Percentiles rank a stretch among this genome's conserved stretches.
Conservation (phyloP, 176 grass and related monocot genomes). For the Eragrostis curvula region DNA sequence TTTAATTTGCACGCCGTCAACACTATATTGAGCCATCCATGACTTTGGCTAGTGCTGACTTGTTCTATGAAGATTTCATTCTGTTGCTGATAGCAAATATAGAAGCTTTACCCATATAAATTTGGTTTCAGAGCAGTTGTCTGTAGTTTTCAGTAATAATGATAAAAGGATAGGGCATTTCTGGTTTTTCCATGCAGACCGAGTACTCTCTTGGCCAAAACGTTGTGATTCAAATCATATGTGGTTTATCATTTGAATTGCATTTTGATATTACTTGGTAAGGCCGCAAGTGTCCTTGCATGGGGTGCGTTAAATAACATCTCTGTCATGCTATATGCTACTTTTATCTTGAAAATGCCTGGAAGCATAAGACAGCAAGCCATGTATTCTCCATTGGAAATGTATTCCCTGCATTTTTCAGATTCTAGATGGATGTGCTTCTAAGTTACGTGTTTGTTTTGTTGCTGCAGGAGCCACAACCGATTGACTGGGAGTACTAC, state of each 20-base stretch:
- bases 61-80: neutral
- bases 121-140: neutral
- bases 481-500: slow-evolving; percentile 88
- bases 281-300: neutral
- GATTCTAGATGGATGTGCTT: slow-evolving; percentile 23
- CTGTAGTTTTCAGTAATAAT: neutral
- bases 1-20: neutral
- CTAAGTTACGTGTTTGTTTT: slow-evolving; percentile 24
- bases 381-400: neutral
- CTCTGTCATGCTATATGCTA: neutral
- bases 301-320: neutral
- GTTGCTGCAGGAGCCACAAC: slow-evolving; percentile 72
- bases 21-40: neutral
- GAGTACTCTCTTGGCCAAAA: too few relatives aligned
- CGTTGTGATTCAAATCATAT: neutral
- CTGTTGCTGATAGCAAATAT: neutral
- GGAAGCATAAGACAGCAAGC: neutral
- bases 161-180: neutral
- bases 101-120: neutral
- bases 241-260: neutral
- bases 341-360: neutral
- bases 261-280: neutral
- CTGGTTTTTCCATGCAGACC: neutral
- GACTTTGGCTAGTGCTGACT: neutral
- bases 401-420: neutral